Conservation (phyloP, 805 yeast genomes). For the Kregervanrija pseudodelftensis region DNA sequence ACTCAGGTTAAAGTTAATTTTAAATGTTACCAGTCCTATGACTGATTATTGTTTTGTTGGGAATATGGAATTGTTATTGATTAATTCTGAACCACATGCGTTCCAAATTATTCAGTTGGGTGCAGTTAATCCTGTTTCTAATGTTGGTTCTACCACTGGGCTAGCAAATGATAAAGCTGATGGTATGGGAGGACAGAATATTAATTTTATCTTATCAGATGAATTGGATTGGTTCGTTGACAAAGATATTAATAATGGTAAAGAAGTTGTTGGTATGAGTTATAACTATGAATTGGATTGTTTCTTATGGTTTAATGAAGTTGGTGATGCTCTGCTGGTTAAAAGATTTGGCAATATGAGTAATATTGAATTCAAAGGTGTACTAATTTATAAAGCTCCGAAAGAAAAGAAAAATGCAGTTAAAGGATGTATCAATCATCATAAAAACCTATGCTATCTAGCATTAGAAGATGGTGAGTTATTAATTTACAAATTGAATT, state of each 20-base stretch:
- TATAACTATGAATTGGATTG: slow-evolving; percentile 20
- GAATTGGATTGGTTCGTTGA: slow-evolving; percentile 28
- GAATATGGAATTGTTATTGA: slow-evolving; percentile 21
- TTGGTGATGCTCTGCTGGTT: slow-evolving; percentile 26
- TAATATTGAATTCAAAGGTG: slow-evolving; percentile 18
- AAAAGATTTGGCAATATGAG: slow-evolving; percentile 2
- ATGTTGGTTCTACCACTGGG: no score
- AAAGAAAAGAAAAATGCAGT: slow-evolving; percentile 8
- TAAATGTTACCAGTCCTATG: slow-evolving; percentile 28
- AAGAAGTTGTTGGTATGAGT: slow-evolving; percentile 10
- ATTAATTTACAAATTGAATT: slow-evolving; percentile 30
- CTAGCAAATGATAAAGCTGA: slow-evolving; percentile 11
- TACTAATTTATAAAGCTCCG: slow-evolving; percentile 14
- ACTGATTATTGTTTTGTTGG: slow-evolving; percentile 23
- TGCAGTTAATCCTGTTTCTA: slow-evolving; percentile 5
- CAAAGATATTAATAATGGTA: slow-evolving; percentile 7
- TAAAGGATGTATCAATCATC: slow-evolving; percentile 32
- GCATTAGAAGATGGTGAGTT: slow-evolving; percentile 32
- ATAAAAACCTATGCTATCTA: slow-evolving; percentile 34
- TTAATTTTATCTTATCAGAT: slow-evolving; percentile 24
- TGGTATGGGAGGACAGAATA: slow-evolving; percentile 15
- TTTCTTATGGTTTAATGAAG: slow-evolving; percentile 25
- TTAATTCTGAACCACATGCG: slow-evolving; percentile 27
- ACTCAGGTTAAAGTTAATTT: slow-evolving; percentile 27
- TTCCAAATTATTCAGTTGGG: slow-evolving; percentile 26